A percentile compares a stretch with the other conserved stretches of the same genome.
These are phyloP conservation scores for Aspergillus sergii DNA, from an alignment of 2,329 filamentous ascomycete species.

Conservation along the genomic window DNA sequence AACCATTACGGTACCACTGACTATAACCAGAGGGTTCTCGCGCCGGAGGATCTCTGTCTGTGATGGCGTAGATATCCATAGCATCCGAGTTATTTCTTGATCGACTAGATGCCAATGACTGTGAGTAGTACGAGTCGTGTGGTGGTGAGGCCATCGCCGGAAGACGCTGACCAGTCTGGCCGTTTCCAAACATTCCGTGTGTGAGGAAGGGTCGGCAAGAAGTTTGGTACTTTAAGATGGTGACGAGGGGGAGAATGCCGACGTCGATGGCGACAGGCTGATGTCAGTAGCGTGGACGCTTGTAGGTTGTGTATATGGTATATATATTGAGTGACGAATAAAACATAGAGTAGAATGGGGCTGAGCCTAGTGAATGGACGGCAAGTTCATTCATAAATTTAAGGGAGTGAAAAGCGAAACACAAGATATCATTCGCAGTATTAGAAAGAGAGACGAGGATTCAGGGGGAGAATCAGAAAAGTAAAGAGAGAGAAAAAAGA, in stretches of 20 bases:
- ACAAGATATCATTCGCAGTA: background rate
- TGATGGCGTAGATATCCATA: slow-evolving; percentile 39
- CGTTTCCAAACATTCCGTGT: slow-evolving; percentile 21
- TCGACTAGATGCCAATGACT: slow-evolving; percentile 28
- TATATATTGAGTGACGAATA: slow-evolving; percentile 4
- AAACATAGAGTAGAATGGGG: slow-evolving; percentile 9
- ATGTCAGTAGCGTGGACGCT: slow-evolving; percentile 7
- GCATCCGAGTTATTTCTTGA: slow-evolving; percentile 39
- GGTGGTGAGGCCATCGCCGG: slow-evolving; percentile 23
- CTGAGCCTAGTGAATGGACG: background rate
- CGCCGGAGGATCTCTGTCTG: slow-evolving; percentile 32
- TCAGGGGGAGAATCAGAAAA: slow-evolving; percentile 16
- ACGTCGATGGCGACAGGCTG: background rate
- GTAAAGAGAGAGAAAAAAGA: slow-evolving; percentile 1
- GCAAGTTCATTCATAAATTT: slow-evolving; percentile 1
- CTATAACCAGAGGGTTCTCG: slow-evolving; percentile 22
- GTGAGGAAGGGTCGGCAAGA: slow-evolving; percentile 1
- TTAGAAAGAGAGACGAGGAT: background rate
- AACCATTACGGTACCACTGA: slow-evolving; percentile 34
- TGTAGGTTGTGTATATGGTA: slow-evolving; percentile 8
- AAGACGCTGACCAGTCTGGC: slow-evolving; percentile 25
- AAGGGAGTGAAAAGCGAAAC: slow-evolving; percentile 6
- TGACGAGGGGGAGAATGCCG: background rate
- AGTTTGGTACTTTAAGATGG: background rate
- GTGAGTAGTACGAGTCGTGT: slow-evolving; percentile 27